Conservation (phyloP, 306 rosid genomes). For the Begonia loranthoides region DNA sequence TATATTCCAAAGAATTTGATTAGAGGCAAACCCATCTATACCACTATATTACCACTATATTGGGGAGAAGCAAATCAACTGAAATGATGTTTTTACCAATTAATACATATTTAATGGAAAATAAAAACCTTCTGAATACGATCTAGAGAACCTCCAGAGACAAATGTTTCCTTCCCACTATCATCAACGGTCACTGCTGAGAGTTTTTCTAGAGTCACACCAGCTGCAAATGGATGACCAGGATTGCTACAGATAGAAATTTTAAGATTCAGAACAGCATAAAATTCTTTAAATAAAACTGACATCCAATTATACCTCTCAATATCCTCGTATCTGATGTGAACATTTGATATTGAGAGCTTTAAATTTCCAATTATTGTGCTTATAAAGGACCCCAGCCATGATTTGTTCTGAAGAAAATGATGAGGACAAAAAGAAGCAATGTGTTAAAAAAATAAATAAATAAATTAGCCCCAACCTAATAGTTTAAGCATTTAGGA, state of each 20-base stretch:
- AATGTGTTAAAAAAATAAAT: neutral
- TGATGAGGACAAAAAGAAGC: slow-evolving; percentile 1
- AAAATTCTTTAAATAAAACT: neutral
- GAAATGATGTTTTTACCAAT: slow-evolving; percentile 5
- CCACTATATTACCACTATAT: too few species aligned
- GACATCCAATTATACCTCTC: slow-evolving; percentile 47
- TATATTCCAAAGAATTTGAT: too few species aligned
- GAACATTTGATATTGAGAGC: slow-evolving; percentile 86
- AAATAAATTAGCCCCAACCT: neutral
- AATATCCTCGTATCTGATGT: slow-evolving; percentile 87
- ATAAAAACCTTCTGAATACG: slow-evolving; percentile 62
- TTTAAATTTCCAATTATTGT: slow-evolving; percentile 90
- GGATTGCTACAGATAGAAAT: slow-evolving; percentile 64
- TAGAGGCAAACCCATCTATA: too few species aligned
- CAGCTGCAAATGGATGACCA: slow-evolving; percentile 93
- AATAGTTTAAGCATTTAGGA: neutral
- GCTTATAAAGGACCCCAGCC: slow-evolving; percentile 93
- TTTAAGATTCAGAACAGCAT: slow-evolving; percentile 12
- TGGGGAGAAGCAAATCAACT: too few species aligned
- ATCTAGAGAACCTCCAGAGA: slow-evolving; percentile 77
- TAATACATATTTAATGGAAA: slow-evolving; percentile 5
- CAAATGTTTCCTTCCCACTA: slow-evolving; percentile 72
- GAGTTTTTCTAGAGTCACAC: slow-evolving; percentile 80
- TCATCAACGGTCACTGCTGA: slow-evolving; percentile 82
- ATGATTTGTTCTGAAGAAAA: slow-evolving; percentile 58